A percentile compares a stretch with the other conserved stretches of the same genome.
Evolutionary conservation across 768 basidiomycete genomes (phyloP).

Genomic region (Phylloporus sp.): DNA sequence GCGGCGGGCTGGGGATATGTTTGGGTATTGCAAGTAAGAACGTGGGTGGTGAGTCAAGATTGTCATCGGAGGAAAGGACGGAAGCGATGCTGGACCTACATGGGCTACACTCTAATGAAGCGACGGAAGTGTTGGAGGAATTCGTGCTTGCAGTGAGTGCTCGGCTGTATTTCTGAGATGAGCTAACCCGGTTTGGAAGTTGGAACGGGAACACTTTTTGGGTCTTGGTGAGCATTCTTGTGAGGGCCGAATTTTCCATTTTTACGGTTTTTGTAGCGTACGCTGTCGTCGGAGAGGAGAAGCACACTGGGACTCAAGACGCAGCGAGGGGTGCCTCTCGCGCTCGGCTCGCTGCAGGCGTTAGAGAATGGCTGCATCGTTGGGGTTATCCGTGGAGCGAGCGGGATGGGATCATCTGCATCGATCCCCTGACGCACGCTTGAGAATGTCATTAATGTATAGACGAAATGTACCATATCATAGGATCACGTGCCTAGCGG

Average conservation of each 20-base stretch:
- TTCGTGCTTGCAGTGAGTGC: slow-evolving; percentile 79
- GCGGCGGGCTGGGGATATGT: slow-evolving; percentile 78
- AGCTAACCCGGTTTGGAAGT: slow-evolving; percentile 37
- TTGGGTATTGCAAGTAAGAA: slow-evolving; percentile 76
- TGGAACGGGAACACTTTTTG: slow-evolving; percentile 84
- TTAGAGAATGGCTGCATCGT: slow-evolving; percentile 86
- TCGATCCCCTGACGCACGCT: slow-evolving; percentile 78
- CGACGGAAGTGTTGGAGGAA: slow-evolving; percentile 83
- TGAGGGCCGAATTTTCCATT: neutral
- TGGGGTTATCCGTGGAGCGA: slow-evolving; percentile 98
- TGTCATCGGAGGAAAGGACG: slow-evolving; percentile 82
- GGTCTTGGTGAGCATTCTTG: slow-evolving; percentile 60
- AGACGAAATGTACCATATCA: slow-evolving; percentile 8
- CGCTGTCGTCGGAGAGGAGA: slow-evolving; percentile 90
- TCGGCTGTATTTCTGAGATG: neutral
- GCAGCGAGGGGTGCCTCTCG: slow-evolving; percentile 75
- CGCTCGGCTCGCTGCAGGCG: slow-evolving; percentile 75
- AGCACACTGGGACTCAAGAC: slow-evolving; percentile 92
- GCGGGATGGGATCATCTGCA: slow-evolving; percentile 82
- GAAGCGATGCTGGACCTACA: slow-evolving; percentile 88
- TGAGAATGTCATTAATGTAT: slow-evolving; percentile 13
- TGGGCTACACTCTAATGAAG: slow-evolving; percentile 91
- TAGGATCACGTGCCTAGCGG: slow-evolving; percentile 17
- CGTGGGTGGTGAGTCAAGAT: slow-evolving; percentile 46
- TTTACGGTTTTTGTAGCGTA: slow-evolving; percentile 50